Base-by-base conservation (phyloP, 345 rosid genomes). In the Eutrema japonicum region DNA sequence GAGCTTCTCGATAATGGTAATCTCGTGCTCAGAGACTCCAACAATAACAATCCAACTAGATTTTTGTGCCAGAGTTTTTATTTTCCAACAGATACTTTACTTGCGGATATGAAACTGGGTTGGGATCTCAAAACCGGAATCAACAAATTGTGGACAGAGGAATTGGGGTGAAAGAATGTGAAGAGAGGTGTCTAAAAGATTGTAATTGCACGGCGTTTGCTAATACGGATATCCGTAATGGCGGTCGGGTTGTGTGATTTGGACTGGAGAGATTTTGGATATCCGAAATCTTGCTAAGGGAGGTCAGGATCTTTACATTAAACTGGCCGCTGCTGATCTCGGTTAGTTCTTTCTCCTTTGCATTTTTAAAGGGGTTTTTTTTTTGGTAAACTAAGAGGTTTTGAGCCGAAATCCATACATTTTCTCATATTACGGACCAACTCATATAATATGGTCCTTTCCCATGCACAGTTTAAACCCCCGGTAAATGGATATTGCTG, bases 1-100 rank as follows among this genome's bases (percentile, higher is more conserved):
- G 86, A 84, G 83, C 71, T 92, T 58, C 66, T 88, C 3, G 86
- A 80, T 38, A 77, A 82, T 5, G 97, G 97, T 7, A 88, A 89
- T 38, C 75, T 92, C 3, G 86, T 88, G 29, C 51, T 89, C 2
- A 85, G 66, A 77, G 85, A 85, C 55, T 77, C 70, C 30, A 38
- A 48, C 26, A 47, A 56, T 1, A 50, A 38, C 0, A 5, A 54
- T 36, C 16, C 14, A 45, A 54, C 11, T n/a, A 37, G 41, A 38
- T 68, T 65, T 41, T 47, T 86, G 1, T 91, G 96, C 93, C 40
- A 43, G 27, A 63, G 41, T 30, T 63, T 63, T 0, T 30, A 45
- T 46, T 63, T 45, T 32, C 41, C 53, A 1, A 63, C 53, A 9
- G 53, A 37, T 49, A 49, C 48, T 36, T 37, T 50, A 22, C 33